Evolutionary conservation across 2,329 filamentous ascomycete genomes (phyloP).

Genomic region (Aspergillus texensis): DNA sequence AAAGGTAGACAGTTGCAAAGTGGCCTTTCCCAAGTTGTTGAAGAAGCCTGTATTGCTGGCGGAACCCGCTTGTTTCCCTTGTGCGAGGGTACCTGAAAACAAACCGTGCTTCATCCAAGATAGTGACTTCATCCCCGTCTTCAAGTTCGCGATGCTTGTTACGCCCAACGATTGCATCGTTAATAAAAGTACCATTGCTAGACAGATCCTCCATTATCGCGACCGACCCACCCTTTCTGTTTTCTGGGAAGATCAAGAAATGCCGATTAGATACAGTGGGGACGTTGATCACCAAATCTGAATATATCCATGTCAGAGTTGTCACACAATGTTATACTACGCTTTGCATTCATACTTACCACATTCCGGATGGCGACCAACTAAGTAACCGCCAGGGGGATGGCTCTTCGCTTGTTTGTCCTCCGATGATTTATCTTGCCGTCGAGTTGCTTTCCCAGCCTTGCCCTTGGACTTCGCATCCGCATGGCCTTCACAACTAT

Average conservation of each 20-base stretch:
- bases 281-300: constrained; percentile 73
- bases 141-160: constrained; percentile 88
- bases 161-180: constrained; percentile 84
- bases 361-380: constrained; percentile 92
- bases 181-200: constrained; percentile 94
- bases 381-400: constrained; percentile 80
- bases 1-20: constrained; percentile 91
- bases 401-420: constrained; percentile 59
- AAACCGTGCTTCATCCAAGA: constrained; percentile 82
- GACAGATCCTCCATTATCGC: constrained; percentile 91
- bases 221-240: constrained; percentile 57
- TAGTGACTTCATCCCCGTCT: constrained; percentile 87
- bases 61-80: constrained; percentile 74
- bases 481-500: constrained; percentile 63
- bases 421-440: constrained; percentile 57
- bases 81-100: constrained; percentile 86
- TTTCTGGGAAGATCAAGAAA: constrained; percentile 59
- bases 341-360: constrained; percentile 58
- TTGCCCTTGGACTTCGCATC: constrained; percentile 40
- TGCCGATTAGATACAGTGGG: constrained; percentile 82
- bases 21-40: constrained; percentile 92
- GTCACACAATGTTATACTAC: not conserved
- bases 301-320: not conserved
- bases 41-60: constrained; percentile 81
- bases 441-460: constrained; percentile 47